These are phyloP conservation scores for Guadua angustifolia DNA, from an alignment of 176 grass and related monocot genomes.

Conservation along the genomic window DNA sequence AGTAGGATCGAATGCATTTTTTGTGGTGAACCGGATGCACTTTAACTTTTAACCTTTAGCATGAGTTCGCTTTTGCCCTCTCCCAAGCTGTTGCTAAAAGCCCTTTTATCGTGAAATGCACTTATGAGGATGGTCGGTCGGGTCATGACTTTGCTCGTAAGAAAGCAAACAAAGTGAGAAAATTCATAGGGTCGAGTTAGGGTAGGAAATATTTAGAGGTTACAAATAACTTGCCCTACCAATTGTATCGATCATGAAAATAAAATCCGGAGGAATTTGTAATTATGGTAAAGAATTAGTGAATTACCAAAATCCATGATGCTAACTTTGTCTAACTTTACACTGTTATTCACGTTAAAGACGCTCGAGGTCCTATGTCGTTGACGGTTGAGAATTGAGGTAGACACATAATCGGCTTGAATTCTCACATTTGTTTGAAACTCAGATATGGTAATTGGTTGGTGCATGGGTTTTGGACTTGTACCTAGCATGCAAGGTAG, in stretches of 20 bases:
- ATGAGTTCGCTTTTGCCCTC: background rate
- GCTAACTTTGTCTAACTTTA: background rate
- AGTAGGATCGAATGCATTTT: background rate
- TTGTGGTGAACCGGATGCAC: background rate
- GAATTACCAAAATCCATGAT: background rate
- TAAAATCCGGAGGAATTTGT: background rate
- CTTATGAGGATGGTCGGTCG: background rate
- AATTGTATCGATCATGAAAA: background rate
- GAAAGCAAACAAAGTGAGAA: background rate
- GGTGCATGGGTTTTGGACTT: background rate
- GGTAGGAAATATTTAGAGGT: background rate
- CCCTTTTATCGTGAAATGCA: background rate
- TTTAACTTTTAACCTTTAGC: background rate
- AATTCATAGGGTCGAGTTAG: background rate
- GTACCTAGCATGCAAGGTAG: background rate
- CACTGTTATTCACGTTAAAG: slow-evolving; percentile 15
- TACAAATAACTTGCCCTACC: background rate
- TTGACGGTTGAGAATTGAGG: slow-evolving; percentile 3
- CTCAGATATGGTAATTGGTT: background rate
- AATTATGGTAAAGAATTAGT: background rate
- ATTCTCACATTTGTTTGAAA: slow-evolving; percentile 12
- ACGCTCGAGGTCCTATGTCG: background rate
- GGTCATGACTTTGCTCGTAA: background rate
- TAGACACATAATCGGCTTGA: background rate
- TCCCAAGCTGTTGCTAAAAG: background rate